phyloP scores from a whole-genome alignment of 257 asterid species.

The Ligustrum vulgare region DNA sequence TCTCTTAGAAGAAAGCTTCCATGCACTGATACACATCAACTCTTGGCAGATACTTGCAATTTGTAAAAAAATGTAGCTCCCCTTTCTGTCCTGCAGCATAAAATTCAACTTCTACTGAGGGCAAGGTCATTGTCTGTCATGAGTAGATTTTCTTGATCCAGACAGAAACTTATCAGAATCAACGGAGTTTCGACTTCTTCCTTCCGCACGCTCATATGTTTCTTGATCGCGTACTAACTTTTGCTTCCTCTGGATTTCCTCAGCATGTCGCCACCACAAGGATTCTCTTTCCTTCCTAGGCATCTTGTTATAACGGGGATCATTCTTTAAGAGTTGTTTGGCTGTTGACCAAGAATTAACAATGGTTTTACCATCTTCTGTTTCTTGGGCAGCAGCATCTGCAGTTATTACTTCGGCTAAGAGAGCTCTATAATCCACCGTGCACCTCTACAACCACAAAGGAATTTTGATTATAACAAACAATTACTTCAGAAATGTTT shows the following conservation, averaged over 20 bases:
- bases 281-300: constrained; percentile 87
- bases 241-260: constrained; percentile 69
- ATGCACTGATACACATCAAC: not conserved
- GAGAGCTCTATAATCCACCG: constrained; percentile 60
- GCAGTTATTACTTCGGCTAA: constrained; percentile 56
- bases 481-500: not conserved
- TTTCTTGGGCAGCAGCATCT: constrained; percentile 72
- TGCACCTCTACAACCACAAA: constrained; percentile 54
- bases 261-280: constrained; percentile 80
- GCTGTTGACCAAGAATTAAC: constrained; percentile 92
- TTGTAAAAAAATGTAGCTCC: not conserved
- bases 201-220: constrained; percentile 48
- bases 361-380: constrained; percentile 70
- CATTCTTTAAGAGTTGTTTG: constrained; percentile 63
- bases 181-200: constrained; percentile 42
- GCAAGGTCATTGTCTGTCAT: constrained; percentile 42
- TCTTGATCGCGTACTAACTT: constrained; percentile 45
- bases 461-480: not conserved
- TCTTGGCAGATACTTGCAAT: not conserved
- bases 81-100: not conserved
- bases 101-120: not conserved
- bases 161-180: constrained; percentile 44
- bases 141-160: constrained; percentile 42
- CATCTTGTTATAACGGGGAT: constrained; percentile 74
- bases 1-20: not conserved